These are phyloP conservation scores for Phanerochaete carnosa DNA, from an alignment of 768 basidiomycete species.

Conservation along the genomic window DNA sequence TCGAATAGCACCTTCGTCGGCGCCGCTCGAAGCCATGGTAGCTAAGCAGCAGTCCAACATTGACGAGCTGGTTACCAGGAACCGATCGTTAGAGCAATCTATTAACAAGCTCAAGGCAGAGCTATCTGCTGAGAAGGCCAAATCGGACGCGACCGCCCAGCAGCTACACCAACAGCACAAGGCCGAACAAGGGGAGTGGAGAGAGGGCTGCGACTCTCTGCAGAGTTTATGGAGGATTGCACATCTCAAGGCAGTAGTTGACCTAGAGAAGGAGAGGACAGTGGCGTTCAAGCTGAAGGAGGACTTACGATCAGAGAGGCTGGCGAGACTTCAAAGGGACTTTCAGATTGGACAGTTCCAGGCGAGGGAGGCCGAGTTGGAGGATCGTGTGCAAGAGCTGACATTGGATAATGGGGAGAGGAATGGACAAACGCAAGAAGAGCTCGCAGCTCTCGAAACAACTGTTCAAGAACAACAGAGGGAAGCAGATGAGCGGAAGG, in stretches of 20 bases:
- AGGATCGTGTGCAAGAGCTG: slow-evolving; percentile 38
- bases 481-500: slow-evolving; percentile 31
- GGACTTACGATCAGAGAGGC: slow-evolving; percentile 49
- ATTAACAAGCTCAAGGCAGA: slow-evolving; percentile 53
- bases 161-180: slow-evolving; percentile 49
- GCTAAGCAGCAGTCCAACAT: slow-evolving; percentile 66
- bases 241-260: slow-evolving; percentile 53
- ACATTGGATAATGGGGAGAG: neutral
- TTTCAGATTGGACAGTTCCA: slow-evolving; percentile 67
- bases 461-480: slow-evolving; percentile 21
- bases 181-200: slow-evolving; percentile 55
- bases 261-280: slow-evolving; percentile 51
- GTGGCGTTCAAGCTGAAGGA: slow-evolving; percentile 54
- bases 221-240: slow-evolving; percentile 62
- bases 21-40: slow-evolving; percentile 27
- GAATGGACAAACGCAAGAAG: slow-evolving; percentile 26
- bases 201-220: slow-evolving; percentile 58
- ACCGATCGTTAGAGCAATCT: slow-evolving; percentile 59
- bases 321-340: slow-evolving; percentile 61
- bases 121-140: slow-evolving; percentile 38
- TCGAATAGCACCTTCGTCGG: slow-evolving; percentile 10
- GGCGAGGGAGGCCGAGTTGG: slow-evolving; percentile 56
- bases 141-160: slow-evolving; percentile 38
- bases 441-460: slow-evolving; percentile 28
- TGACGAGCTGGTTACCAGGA: slow-evolving; percentile 68